phyloP scores from a whole-genome alignment of 2,329 filamentous ascomycete genomes.

The Penicillium fuscoglaucum region DNA sequence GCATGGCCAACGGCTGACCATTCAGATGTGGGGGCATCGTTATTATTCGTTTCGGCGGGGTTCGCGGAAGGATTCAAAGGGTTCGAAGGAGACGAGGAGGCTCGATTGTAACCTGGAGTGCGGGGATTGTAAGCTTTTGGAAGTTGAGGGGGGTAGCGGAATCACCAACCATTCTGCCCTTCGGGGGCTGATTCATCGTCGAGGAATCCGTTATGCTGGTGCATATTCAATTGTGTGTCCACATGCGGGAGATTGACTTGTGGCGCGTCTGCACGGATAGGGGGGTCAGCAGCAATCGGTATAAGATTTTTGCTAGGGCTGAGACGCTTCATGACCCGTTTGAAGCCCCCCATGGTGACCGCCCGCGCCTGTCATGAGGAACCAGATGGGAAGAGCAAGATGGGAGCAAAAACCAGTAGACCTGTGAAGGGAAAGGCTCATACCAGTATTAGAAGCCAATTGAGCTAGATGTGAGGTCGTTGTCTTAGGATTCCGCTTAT shows the following conservation, averaged over 20 bases:
- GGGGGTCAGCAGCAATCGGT: conserved; percentile 29
- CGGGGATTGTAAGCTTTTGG: conserved; percentile 4
- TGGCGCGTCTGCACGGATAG: conserved; percentile 32
- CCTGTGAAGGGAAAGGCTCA: conserved; percentile 3
- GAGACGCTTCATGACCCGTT: conserved; percentile 27
- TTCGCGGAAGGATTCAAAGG: conserved; percentile 15
- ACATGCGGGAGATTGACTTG: conserved; percentile 43
- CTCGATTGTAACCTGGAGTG: conserved; percentile 13
- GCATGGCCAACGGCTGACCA: conserved; percentile 55
- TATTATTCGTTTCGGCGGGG: conserved; percentile 28
- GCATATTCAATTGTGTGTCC: conserved; percentile 46
- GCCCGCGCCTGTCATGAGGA: conserved; percentile 13
- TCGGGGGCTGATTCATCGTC: conserved; percentile 30
- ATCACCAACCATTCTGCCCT: conserved; percentile 28
- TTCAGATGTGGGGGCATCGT: conserved; percentile 35
- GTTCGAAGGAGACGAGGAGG: conserved; percentile 19
- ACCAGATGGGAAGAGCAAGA: background rate
- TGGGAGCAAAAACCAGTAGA: conserved; percentile 8
- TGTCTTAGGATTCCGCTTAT: conserved; percentile 10
- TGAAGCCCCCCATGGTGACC: conserved; percentile 33
- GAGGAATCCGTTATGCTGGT: conserved; percentile 43
- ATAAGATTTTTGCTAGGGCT: conserved; percentile 13
- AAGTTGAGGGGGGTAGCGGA: background rate
- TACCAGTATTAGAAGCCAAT: conserved; percentile 8
- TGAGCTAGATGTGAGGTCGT: background rate